A percentile compares a stretch with the other conserved stretches of the same genome.
Evolutionary conservation across 208 protist genomes (phyloP).

Genomic region (Wallacemonas sp.): DNA sequence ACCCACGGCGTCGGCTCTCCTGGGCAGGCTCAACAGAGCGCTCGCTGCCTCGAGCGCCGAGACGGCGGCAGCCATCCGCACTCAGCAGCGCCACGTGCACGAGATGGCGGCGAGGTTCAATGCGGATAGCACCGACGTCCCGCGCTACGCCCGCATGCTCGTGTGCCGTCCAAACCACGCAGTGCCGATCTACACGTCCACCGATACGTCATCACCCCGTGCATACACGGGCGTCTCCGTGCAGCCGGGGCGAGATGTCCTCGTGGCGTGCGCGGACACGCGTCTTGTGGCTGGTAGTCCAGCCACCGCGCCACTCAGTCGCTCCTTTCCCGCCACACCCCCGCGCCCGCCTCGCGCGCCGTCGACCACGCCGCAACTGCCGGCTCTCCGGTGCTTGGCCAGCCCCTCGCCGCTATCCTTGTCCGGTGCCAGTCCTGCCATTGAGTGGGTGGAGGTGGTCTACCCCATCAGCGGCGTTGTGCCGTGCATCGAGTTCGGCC

Average conservation of each 20-base stretch:
- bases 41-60: background rate
- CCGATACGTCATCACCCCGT: background rate
- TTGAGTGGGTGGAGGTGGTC: slow-evolving; percentile 7
- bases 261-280: background rate
- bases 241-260: slow-evolving; percentile 1
- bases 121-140: too few relatives aligned
- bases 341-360: background rate
- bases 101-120: background rate
- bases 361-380: background rate
- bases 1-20: background rate
- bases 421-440: background rate
- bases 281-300: background rate
- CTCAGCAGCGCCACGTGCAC: background rate
- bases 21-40: background rate
- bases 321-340: too few relatives aligned
- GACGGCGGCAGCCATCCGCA: background rate
- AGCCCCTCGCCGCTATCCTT: background rate
- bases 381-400: background rate
- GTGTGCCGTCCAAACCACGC: slow-evolving; percentile 1
- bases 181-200: slow-evolving; percentile 1
- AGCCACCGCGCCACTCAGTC: background rate
- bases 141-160: slow-evolving; percentile 5
- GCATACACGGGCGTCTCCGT: slow-evolving; percentile 1
- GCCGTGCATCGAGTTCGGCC: background rate
- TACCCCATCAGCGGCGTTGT: slow-evolving; percentile 2